Conservation (phyloP, 225 moss, liverwort and hornwort genomes). For the Sphagnum contortum region DNA sequence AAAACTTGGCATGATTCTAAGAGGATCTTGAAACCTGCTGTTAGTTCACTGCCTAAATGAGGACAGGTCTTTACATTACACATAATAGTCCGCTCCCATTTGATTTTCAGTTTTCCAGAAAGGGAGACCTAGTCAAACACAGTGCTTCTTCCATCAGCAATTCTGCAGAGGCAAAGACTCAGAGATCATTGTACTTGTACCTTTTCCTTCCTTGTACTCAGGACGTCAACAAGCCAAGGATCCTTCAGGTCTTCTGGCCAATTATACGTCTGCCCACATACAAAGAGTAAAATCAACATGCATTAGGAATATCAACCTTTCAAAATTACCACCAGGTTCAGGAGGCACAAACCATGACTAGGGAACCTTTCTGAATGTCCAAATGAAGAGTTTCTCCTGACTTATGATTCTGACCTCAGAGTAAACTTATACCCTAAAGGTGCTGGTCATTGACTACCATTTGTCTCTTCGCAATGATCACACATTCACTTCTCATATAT, state of each 20-base stretch:
- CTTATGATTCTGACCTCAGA: not conserved
- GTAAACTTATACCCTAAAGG: not conserved
- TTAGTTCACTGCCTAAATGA: too few relatives aligned
- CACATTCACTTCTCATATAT: not conserved
- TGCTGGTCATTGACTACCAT: not conserved
- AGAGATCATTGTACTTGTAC: too few relatives aligned
- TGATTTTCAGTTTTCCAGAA: too few relatives aligned
- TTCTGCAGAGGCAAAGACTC: too few relatives aligned
- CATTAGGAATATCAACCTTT: not conserved
- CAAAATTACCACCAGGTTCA: constrained; percentile 2
- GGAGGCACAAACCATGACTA: not conserved
- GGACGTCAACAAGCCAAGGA: constrained; percentile 31
- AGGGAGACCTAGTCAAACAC: too few relatives aligned
- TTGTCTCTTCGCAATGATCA: not conserved
- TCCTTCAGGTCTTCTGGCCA: constrained; percentile 47
- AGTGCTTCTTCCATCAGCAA: too few relatives aligned
- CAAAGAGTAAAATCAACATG: too few relatives aligned
- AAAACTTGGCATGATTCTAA: too few relatives aligned
- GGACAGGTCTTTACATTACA: too few relatives aligned
- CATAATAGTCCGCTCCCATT: too few relatives aligned
- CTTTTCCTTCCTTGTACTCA: constrained; percentile 11
- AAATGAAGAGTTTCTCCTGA: not conserved
- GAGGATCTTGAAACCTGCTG: too few relatives aligned
- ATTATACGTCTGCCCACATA: constrained; percentile 21
- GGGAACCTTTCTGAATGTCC: not conserved